A percentile compares a stretch with the other conserved stretches of the same genome.
Conservation (phyloP, 352 stramenopile species). For the Pythium scleroteichum region DNA sequence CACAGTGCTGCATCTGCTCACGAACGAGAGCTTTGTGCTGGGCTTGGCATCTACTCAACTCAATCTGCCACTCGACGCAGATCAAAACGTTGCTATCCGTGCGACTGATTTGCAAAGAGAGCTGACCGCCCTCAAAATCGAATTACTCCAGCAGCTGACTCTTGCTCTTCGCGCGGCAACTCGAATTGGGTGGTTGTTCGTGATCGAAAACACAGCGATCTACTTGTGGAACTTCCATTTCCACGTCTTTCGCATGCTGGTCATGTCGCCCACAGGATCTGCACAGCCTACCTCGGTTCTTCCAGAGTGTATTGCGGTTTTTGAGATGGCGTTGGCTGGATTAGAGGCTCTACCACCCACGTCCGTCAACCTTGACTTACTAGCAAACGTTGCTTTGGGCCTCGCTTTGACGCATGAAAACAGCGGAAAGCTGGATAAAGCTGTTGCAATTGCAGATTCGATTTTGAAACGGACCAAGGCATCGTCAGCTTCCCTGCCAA, state of each 20-base stretch:
- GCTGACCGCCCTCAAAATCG: conserved; percentile 41
- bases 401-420: conserved; percentile 60
- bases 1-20: conserved; percentile 15
- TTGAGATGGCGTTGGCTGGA: conserved; percentile 54
- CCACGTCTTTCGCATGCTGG: conserved; percentile 68
- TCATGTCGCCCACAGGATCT: background rate
- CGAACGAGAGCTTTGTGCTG: conserved; percentile 8
- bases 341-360: conserved; percentile 34
- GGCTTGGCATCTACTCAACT: conserved; percentile 1
- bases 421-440: conserved; percentile 47
- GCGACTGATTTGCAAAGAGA: conserved; percentile 22
- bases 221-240: conserved; percentile 94
- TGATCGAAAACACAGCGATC: conserved; percentile 82
- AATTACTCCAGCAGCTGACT: conserved; percentile 45
- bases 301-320: conserved; percentile 55
- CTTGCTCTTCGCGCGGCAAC: conserved; percentile 36
- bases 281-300: conserved; percentile 36
- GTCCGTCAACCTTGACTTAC: conserved; percentile 40
- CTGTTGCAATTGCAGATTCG: conserved; percentile 41
- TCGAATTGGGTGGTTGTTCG: conserved; percentile 53
- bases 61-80: background rate
- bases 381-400: conserved; percentile 51
- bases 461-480: conserved; percentile 57
- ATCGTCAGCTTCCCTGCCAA: background rate
- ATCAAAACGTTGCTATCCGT: background rate